Percentiles rank a stretch among this genome's conserved stretches.
Conservation (phyloP, 768 basidiomycete genomes). For the Mycena vitilis region DNA sequence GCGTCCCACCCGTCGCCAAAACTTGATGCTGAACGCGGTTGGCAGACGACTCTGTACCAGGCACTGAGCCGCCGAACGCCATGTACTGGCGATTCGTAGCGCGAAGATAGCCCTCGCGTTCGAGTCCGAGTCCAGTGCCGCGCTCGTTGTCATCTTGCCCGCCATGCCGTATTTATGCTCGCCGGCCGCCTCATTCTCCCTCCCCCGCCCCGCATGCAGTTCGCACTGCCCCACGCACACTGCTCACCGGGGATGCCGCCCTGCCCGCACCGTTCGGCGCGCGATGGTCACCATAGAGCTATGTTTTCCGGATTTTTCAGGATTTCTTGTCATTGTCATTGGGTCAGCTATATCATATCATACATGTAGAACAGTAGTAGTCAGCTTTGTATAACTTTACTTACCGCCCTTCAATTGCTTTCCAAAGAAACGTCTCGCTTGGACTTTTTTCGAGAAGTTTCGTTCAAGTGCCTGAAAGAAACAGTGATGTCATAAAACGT, state of each 20-base stretch:
- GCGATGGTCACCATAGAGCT: conserved; percentile 12
- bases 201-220: conserved; percentile 10
- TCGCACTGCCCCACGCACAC: neutral
- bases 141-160: conserved; percentile 8
- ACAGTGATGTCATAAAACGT: conserved; percentile 12
- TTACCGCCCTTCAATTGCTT: conserved; percentile 18
- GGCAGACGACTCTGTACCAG: conserved; percentile 69
- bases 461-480: neutral
- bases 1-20: conserved; percentile 9
- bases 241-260: conserved; percentile 8
- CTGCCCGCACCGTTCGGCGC: conserved; percentile 22
- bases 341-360: conserved; percentile 17
- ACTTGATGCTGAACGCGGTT: conserved; percentile 16
- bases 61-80: conserved; percentile 60
- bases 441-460: neutral
- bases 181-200: conserved; percentile 17
- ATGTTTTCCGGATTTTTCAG: conserved; percentile 11
- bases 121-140: neutral
- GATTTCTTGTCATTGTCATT: neutral
- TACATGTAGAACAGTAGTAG: conserved; percentile 9
- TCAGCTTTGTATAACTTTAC: conserved; percentile 27
- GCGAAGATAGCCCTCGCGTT: conserved; percentile 49
- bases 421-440: neutral
- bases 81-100: conserved; percentile 62
- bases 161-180: conserved; percentile 18